Evolutionary conservation across 2,329 filamentous ascomycete species (phyloP).

Genomic region (Penicillium fuscoglaucum): DNA sequence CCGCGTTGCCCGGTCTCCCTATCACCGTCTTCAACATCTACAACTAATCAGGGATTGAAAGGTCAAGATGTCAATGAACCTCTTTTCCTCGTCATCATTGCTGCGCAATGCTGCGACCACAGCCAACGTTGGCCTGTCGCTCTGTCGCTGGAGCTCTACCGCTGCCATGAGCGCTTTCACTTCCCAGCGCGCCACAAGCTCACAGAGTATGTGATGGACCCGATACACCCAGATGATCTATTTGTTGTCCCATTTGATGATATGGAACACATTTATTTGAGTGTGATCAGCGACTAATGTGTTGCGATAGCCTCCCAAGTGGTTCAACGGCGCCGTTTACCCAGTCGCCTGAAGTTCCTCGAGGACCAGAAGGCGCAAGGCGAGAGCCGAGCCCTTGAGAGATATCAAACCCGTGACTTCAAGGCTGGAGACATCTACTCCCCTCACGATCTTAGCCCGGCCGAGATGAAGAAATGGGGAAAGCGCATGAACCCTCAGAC

Average conservation of each 20-base stretch:
- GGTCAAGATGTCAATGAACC: conserved; percentile 31
- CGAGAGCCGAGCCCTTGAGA: conserved; percentile 43
- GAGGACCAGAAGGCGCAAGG: conserved; percentile 39
- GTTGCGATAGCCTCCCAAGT: conserved; percentile 21
- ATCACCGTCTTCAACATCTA: conserved; percentile 3
- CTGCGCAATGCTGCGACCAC: conserved; percentile 24
- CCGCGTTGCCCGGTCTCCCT: conserved; percentile 18
- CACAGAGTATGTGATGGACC: conserved; percentile 23
- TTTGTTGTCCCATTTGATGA: not conserved
- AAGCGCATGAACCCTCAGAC: conserved; percentile 53
- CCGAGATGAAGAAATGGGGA: conserved; percentile 81
- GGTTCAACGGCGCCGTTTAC: conserved; percentile 28
- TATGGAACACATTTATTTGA: not conserved
- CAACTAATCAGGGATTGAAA: not conserved
- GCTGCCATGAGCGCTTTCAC: conserved; percentile 30
- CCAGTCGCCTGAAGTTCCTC: conserved; percentile 36
- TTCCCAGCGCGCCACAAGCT: conserved; percentile 23
- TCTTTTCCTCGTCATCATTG: conserved; percentile 30
- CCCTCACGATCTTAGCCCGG: conserved; percentile 77
- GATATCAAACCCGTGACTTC: conserved; percentile 64
- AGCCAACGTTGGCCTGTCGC: conserved; percentile 23
- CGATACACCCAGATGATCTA: not conserved
- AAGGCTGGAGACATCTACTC: conserved; percentile 80
- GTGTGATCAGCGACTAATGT: not conserved
- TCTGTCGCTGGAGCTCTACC: conserved; percentile 40